Evolutionary conservation across 176 grass and related monocot species (phyloP).

Genomic region (Poa pratensis): DNA sequence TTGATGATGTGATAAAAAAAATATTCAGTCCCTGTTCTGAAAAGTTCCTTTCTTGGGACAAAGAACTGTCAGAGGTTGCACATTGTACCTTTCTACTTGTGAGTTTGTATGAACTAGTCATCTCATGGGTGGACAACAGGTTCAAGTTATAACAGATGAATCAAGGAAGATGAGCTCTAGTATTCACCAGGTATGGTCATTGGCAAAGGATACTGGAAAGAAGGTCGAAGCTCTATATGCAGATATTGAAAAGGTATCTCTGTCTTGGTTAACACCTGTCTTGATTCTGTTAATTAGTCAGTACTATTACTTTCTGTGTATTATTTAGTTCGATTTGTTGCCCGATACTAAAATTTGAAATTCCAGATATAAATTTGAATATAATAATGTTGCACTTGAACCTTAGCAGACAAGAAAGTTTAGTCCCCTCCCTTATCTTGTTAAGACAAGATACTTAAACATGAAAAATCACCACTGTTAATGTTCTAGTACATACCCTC

Average conservation of each 20-base stretch:
- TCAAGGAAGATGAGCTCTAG: conserved; percentile 33
- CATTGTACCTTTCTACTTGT: not conserved
- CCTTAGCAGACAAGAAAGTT: not conserved
- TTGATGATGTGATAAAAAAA: not conserved
- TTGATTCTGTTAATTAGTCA: conserved; percentile 6
- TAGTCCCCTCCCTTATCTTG: not conserved
- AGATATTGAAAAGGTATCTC: conserved; percentile 44
- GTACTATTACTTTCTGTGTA: conserved; percentile 2
- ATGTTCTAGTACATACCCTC: not conserved
- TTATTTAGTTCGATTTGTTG: conserved; percentile 17
- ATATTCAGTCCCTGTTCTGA: not conserved
- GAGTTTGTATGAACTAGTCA: conserved; percentile 16
- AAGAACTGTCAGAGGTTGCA: conserved; percentile 10
- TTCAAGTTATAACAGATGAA: conserved; percentile 42
- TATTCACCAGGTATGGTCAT: conserved; percentile 38
- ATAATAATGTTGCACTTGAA: not conserved
- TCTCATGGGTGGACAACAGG: conserved; percentile 30
- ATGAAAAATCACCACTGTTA: not conserved
- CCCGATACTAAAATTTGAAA: conserved; percentile 1
- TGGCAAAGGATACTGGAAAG: conserved; percentile 48
- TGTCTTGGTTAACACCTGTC: not conserved
- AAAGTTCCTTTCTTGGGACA: not conserved
- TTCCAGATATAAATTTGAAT: not conserved
- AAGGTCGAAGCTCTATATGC: conserved; percentile 46
- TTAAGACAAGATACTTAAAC: not conserved